These are phyloP conservation scores for Agastache rugosa DNA, from an alignment of 257 asterid genomes.

Conservation along the genomic window DNA sequence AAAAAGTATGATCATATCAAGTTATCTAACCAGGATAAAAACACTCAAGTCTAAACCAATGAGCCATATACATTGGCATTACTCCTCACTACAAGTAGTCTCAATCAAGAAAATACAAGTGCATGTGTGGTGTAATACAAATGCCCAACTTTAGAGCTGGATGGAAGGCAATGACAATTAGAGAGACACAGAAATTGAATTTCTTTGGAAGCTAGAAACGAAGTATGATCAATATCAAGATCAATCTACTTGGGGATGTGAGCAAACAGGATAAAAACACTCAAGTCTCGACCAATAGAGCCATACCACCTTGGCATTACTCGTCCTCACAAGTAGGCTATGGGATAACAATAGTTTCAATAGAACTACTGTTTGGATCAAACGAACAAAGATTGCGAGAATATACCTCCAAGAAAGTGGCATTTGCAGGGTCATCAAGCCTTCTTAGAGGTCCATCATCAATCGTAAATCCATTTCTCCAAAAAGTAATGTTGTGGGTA, in stretches of 20 bases:
- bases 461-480: slow-evolving; percentile 86
- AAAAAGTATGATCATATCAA: not conserved
- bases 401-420: slow-evolving; percentile 74
- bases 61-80: not conserved
- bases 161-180: not conserved
- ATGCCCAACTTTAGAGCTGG: not conserved
- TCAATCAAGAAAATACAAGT: not conserved
- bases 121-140: not conserved
- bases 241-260: not conserved
- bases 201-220: not conserved
- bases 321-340: slow-evolving; percentile 1
- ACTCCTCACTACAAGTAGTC: not conserved
- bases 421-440: slow-evolving; percentile 82
- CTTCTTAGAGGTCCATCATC: slow-evolving; percentile 83
- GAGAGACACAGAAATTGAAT: not conserved
- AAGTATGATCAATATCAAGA: not conserved
- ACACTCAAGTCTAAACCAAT: not conserved
- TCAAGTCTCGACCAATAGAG: not conserved
- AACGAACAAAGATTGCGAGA: not conserved
- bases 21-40: not conserved
- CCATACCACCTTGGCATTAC: slow-evolving; percentile 7
- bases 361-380: not conserved
- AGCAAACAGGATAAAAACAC: slow-evolving; percentile 5
- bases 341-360: not conserved
- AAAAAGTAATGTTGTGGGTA: slow-evolving; percentile 60